A percentile compares a stretch with the other conserved stretches of the same genome.
Conservation (phyloP, 1,139 yeast genomes). For the Yamadazyma dushanensis region DNA sequence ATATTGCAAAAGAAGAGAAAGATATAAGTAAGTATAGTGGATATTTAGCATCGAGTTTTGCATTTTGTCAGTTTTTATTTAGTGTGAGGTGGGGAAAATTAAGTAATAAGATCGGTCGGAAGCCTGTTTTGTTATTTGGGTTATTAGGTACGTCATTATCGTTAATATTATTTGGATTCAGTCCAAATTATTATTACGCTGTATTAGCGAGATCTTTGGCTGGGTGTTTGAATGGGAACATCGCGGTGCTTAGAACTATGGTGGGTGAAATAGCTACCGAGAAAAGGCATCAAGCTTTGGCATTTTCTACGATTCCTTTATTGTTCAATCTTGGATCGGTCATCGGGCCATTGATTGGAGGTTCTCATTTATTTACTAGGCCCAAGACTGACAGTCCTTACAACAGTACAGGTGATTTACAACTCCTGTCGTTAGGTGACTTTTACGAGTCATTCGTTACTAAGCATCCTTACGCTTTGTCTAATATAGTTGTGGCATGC, state of each 20-base stretch:
- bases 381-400: conserved; percentile 19
- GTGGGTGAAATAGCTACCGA: conserved; percentile 61
- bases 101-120: conserved; percentile 57
- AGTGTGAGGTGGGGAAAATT: conserved; percentile 59
- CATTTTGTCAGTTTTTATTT: conserved; percentile 53
- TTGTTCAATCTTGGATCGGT: conserved; percentile 58
- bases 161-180: conserved; percentile 51
- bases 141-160: conserved; percentile 50
- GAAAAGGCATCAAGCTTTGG: conserved; percentile 57
- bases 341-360: conserved; percentile 50
- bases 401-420: not conserved
- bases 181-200: conserved; percentile 50
- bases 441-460: conserved; percentile 6
- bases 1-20: conserved; percentile 48
- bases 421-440: not conserved
- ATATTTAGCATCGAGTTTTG: conserved; percentile 55
- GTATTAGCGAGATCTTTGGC: conserved; percentile 49
- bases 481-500: conserved; percentile 54
- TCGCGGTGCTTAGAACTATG: conserved; percentile 57
- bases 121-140: conserved; percentile 52
- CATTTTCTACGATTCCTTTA: conserved; percentile 58
- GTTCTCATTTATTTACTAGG: conserved; percentile 37
- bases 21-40: conserved; percentile 59
- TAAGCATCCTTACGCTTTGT: conserved; percentile 55
- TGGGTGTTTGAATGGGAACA: conserved; percentile 61